phyloP scores from a whole-genome alignment of 805 yeast species.

The Ogataea polymorpha region DNA sequence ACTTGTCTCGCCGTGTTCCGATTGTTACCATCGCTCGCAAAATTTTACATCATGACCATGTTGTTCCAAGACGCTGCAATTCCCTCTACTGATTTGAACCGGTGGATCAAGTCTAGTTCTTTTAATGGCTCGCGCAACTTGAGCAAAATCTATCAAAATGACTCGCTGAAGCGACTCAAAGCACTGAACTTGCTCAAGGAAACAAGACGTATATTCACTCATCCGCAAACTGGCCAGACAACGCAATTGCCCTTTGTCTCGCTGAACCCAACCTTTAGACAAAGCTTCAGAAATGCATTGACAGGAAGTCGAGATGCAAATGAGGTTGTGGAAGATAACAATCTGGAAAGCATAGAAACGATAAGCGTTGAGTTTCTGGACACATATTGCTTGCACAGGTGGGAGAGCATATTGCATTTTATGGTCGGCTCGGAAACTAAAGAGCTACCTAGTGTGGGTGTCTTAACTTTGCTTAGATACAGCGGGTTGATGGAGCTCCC shows the following conservation, averaged over 20 bases:
- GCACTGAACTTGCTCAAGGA: slow-evolving; percentile 74
- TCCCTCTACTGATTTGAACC: slow-evolving; percentile 61
- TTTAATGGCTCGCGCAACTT: slow-evolving; percentile 22
- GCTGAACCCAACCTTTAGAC: slow-evolving; percentile 70
- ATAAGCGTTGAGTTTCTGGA: slow-evolving; percentile 70
- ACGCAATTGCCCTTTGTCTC: slow-evolving; percentile 37
- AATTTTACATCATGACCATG: slow-evolving; percentile 83
- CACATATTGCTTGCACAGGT: slow-evolving; percentile 75
- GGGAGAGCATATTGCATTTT: slow-evolving; percentile 95
- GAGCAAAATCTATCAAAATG: slow-evolving; percentile 54
- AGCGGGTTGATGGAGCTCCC: slow-evolving; percentile 85
- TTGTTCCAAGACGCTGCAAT: slow-evolving; percentile 76
- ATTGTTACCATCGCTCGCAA: slow-evolving; percentile 83
- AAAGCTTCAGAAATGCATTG: slow-evolving; percentile 74
- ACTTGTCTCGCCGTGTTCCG: slow-evolving; percentile 93
- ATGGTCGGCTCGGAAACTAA: slow-evolving; percentile 91
- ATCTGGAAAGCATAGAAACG: slow-evolving; percentile 62
- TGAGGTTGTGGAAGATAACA: slow-evolving; percentile 10
- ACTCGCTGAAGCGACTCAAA: slow-evolving; percentile 74
- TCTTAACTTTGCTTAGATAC: slow-evolving; percentile 67
- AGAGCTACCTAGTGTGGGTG: slow-evolving; percentile 75
- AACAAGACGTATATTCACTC: slow-evolving; percentile 31
- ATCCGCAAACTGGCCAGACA: slow-evolving; percentile 35
- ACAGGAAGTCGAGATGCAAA: slow-evolving; percentile 49
- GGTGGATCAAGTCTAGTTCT: slow-evolving; percentile 57